phyloP scores from a whole-genome alignment of 1,284 basidiomycete genomes.

The Cutaneotrichosporon sp. region DNA sequence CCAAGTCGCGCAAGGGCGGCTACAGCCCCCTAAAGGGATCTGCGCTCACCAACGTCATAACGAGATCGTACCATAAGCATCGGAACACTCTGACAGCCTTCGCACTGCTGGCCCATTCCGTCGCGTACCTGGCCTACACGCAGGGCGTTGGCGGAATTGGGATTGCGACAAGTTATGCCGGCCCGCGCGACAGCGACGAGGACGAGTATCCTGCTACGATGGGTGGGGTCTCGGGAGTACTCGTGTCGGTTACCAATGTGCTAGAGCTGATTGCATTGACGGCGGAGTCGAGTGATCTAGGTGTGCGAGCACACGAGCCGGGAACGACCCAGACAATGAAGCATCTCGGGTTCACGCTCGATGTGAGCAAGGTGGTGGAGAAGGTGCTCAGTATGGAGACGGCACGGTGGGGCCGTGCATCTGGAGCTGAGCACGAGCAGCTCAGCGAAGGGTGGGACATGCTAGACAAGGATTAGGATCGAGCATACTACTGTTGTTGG shows the following conservation, averaged over 20 bases:
- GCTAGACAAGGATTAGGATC: conserved; percentile 21
- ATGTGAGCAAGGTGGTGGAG: conserved; percentile 37
- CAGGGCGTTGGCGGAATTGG: conserved; percentile 41
- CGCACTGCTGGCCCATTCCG: conserved; percentile 35
- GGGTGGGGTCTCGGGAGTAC: conserved; percentile 6
- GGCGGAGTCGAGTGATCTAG: conserved; percentile 26
- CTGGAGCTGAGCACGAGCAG: conserved; percentile 16
- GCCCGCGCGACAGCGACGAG: conserved; percentile 7
- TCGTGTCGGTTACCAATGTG: conserved; percentile 28
- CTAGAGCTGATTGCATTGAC: conserved; percentile 30
- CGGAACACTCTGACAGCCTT: conserved; percentile 35
- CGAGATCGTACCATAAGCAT: conserved; percentile 27
- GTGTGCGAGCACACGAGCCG: conserved; percentile 35
- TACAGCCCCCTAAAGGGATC: conserved; percentile 6
- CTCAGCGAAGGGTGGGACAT: conserved; percentile 39
- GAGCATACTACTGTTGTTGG: no score
- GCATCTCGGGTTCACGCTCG: conserved; percentile 38
- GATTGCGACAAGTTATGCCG: conserved; percentile 9
- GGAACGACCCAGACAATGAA: conserved; percentile 20
- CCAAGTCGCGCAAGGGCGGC: conserved; percentile 11
- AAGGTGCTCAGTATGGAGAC: conserved; percentile 28
- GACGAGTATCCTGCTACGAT: conserved; percentile 16
- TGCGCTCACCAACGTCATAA: conserved; percentile 1
- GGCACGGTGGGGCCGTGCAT: conserved; percentile 17
- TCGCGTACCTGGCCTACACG: conserved; percentile 42